Evolutionary conservation across 768 basidiomycete genomes (phyloP).

Genomic region (Tubosaeta sp.): DNA sequence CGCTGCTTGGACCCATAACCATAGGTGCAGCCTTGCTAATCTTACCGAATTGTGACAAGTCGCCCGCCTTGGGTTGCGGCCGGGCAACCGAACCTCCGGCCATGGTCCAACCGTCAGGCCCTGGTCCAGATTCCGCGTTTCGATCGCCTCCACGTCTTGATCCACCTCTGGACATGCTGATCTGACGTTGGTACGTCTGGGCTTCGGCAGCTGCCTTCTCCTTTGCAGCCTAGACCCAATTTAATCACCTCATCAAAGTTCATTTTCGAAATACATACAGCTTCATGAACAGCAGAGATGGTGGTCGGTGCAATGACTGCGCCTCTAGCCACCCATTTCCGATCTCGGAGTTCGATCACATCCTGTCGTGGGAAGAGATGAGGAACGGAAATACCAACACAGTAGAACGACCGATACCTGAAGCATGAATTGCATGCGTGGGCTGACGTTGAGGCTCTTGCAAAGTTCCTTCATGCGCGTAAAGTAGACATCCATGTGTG

Average conservation of each 20-base stretch:
- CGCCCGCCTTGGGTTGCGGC: constrained; percentile 74
- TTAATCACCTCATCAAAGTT: constrained; percentile 2
- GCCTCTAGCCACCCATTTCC: constrained; percentile 76
- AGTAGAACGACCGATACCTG: constrained; percentile 53
- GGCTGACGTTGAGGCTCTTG: constrained; percentile 68
- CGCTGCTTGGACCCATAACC: constrained; percentile 80
- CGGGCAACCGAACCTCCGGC: constrained; percentile 49
- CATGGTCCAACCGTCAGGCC: constrained; percentile 87
- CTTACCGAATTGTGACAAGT: constrained; percentile 86
- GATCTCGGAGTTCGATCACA: constrained; percentile 80
- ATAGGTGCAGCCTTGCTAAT: constrained; percentile 67
- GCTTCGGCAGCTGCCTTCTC: constrained; percentile 68
- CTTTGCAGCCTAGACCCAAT: constrained; percentile 60
- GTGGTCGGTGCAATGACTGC: constrained; percentile 77
- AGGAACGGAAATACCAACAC: background rate
- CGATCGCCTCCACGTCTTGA: constrained; percentile 83
- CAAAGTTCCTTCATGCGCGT: constrained; percentile 80
- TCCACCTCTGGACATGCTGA: constrained; percentile 85
- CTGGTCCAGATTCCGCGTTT: constrained; percentile 59
- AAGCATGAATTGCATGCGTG: constrained; percentile 94
- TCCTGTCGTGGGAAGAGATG: constrained; percentile 50
- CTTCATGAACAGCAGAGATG: constrained; percentile 83
- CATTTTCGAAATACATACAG: constrained; percentile 45
- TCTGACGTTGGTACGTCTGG: constrained; percentile 53
- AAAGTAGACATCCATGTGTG: constrained; percentile 93